Evolutionary conservation across 129 eudicot genomes (phyloP).

Genomic region (Silybum marianum): DNA sequence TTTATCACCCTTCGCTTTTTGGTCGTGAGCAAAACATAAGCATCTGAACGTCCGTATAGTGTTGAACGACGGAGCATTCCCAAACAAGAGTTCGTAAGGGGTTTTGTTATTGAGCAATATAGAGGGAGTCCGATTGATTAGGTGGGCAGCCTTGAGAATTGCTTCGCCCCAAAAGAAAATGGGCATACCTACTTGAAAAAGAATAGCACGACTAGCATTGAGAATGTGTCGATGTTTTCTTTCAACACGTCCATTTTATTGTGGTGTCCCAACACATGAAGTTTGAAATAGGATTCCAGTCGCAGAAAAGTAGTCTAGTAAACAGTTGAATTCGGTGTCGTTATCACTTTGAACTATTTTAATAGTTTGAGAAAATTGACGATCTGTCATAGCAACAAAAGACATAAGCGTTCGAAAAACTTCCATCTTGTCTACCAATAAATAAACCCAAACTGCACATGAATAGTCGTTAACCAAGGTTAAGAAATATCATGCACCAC

Average conservation of each 20-base stretch:
- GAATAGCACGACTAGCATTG: conserved; percentile 25
- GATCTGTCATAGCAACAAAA: conserved; percentile 14
- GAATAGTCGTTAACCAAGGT: conserved; percentile 27
- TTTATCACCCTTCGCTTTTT: conserved; percentile 9
- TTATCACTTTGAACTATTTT: conserved; percentile 12
- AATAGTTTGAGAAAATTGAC: conserved; percentile 5
- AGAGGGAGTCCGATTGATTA: conserved; percentile 31
- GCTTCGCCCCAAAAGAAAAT: conserved; percentile 34
- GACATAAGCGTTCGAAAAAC: neutral
- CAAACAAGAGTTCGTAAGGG: conserved; percentile 22
- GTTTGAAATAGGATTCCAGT: conserved; percentile 30
- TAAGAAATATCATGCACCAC: conserved; percentile 23
- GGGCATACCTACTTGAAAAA: conserved; percentile 29
- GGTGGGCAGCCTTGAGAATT: conserved; percentile 4
- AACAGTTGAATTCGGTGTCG: neutral
- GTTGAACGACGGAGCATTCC: conserved; percentile 12
- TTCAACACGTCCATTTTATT: neutral
- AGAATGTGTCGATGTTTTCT: conserved; percentile 17
- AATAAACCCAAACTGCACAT: conserved; percentile 21
- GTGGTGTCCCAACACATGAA: conserved; percentile 19
- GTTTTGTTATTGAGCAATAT: neutral
- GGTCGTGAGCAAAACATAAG: conserved; percentile 26
- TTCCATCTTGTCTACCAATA: conserved; percentile 18
- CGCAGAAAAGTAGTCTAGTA: neutral
- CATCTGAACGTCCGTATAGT: neutral